phyloP scores from a whole-genome alignment of 306 rosid species.

The Argentina anserina region DNA sequence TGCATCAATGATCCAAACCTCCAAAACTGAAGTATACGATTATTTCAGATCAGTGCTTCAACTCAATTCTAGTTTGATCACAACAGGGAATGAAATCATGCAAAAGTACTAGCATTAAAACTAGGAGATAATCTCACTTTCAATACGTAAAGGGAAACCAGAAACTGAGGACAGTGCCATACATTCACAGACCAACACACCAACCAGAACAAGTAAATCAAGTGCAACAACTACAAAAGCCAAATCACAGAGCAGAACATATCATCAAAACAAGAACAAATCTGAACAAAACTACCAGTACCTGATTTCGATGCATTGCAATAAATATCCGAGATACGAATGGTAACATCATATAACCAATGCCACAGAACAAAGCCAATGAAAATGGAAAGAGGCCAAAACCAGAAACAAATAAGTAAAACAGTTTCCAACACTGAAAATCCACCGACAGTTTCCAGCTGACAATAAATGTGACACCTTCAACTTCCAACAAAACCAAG shows the following conservation, averaged over 20 bases:
- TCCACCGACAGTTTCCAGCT: constrained; percentile 32
- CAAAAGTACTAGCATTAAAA: background rate
- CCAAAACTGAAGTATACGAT: background rate
- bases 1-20: constrained; percentile 13
- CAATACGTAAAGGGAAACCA: background rate
- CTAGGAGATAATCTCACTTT: background rate
- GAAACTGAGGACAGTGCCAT: background rate
- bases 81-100: background rate
- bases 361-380: background rate
- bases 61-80: background rate
- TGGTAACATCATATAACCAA: background rate
- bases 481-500: background rate
- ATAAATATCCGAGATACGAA: background rate
- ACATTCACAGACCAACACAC: background rate
- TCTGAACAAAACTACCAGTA: constrained; percentile 6
- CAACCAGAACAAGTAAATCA: constrained; percentile 4
- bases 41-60: background rate
- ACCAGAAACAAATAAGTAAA: background rate
- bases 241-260: background rate
- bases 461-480: constrained; percentile 15
- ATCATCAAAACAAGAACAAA: constrained; percentile 15
- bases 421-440: constrained; percentile 1
- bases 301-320: background rate
- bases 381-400: constrained; percentile 8
- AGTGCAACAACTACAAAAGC: constrained; percentile 1